phyloP scores from a whole-genome alignment of 208 protist species.

The Acanthamoeba sp. region DNA sequence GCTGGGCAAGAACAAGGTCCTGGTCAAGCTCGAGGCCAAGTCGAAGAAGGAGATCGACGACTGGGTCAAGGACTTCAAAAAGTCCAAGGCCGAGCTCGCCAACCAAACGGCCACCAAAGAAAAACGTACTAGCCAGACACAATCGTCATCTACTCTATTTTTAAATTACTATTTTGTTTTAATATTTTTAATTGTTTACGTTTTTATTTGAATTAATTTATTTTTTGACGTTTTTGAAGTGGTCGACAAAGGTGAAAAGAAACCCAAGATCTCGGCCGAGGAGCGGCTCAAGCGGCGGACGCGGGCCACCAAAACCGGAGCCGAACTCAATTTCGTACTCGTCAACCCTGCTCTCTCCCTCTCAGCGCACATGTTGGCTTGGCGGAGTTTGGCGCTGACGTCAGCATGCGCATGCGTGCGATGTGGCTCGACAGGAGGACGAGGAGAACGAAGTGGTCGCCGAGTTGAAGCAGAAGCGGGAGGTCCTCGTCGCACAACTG shows the following conservation, averaged over 20 bases:
- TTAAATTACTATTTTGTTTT: not conserved
- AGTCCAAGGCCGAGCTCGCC: not conserved
- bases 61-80: constrained; percentile 41
- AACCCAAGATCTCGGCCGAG: constrained; percentile 28
- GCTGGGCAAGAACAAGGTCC: constrained; percentile 43
- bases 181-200: not conserved
- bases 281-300: constrained; percentile 25
- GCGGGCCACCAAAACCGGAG: not conserved
- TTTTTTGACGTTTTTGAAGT: not conserved
- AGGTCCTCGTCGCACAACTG: not conserved
- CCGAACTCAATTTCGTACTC: not conserved
- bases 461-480: not conserved
- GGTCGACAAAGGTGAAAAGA: not conserved
- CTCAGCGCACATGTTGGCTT: not conserved
- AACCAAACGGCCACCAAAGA: constrained; percentile 21
- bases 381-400: not conserved
- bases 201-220: constrained; percentile 16
- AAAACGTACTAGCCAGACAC: not conserved
- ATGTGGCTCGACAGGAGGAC: not conserved
- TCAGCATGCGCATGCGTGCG: no score
- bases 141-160: not conserved
- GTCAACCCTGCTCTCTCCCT: no score
- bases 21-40: not conserved
- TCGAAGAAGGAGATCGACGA: constrained; percentile 39
- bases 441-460: constrained; percentile 12